Percentiles rank a stretch among this genome's conserved stretches.
These are phyloP conservation scores for Schwanniomyces occidentalis DNA, from an alignment of 805 yeast species.

Conservation along the genomic window DNA sequence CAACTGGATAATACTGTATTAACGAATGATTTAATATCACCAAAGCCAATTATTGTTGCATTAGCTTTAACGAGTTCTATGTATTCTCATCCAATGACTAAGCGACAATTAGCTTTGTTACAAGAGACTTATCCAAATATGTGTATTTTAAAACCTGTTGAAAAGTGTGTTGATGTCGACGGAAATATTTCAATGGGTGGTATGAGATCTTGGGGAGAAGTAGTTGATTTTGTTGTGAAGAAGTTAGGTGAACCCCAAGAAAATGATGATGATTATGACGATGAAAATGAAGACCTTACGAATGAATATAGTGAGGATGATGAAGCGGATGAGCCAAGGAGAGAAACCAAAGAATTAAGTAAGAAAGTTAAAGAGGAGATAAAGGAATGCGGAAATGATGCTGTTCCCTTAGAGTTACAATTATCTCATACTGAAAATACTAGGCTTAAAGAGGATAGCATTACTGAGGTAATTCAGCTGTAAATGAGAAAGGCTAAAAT, in stretches of 20 bases:
- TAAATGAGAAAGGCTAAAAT: no score
- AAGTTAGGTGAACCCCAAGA: constrained; percentile 21
- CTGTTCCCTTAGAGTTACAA: no score
- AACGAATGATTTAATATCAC: constrained; percentile 15
- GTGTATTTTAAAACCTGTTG: constrained; percentile 26
- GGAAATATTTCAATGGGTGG: constrained; percentile 33
- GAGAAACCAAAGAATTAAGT: no score
- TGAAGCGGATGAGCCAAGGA: constrained; percentile 9
- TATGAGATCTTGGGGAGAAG: constrained; percentile 28
- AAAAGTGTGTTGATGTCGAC: constrained; percentile 23
- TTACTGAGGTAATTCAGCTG: no score
- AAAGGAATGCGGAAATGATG: no score
- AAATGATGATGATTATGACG: constrained; percentile 20
- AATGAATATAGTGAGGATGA: constrained; percentile 11
- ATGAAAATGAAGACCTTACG: constrained; percentile 13
- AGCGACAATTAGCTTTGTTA: constrained; percentile 18
- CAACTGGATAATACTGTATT: constrained; percentile 15
- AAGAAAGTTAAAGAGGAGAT: no score
- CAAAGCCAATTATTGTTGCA: constrained; percentile 25
- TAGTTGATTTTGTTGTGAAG: constrained; percentile 22
- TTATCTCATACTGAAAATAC: no score
- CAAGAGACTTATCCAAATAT: constrained; percentile 25
- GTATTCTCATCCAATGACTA: constrained; percentile 29
- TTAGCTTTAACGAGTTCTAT: constrained; percentile 24
- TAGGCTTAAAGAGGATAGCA: no score